Percentiles rank a stretch among this genome's conserved stretches.
Conservation (phyloP, 768 basidiomycete genomes). For the Tylopilus cervinicoccineus region DNA sequence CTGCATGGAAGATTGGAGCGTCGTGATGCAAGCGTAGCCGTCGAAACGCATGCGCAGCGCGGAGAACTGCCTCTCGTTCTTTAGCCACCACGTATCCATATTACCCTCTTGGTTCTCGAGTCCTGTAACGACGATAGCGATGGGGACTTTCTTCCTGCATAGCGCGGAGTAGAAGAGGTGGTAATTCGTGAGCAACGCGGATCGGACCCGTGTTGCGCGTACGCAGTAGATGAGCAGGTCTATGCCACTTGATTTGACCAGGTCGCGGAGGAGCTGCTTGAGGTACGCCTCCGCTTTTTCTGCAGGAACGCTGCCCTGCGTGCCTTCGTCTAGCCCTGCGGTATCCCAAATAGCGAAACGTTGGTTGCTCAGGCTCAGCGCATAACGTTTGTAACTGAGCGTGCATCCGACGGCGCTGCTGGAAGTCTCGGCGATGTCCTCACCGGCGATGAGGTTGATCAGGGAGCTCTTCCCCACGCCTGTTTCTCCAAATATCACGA, state of each 20-base stretch:
- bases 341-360: conserved; percentile 23
- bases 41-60: conserved; percentile 31
- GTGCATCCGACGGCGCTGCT: conserved; percentile 23
- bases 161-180: conserved; percentile 36
- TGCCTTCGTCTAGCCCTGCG: conserved; percentile 23
- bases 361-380: conserved; percentile 9
- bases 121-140: conserved; percentile 36
- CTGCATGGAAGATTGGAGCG: conserved; percentile 15
- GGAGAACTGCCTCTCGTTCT: conserved; percentile 26
- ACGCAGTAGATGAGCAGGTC: conserved; percentile 30
- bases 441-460: conserved; percentile 18
- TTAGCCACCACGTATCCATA: conserved; percentile 32
- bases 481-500: conserved; percentile 21
- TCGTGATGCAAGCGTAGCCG: conserved; percentile 38
- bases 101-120: conserved; percentile 31
- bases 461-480: conserved; percentile 25
- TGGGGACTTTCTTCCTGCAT: conserved; percentile 37
- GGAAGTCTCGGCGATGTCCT: conserved; percentile 11
- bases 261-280: conserved; percentile 21
- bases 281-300: conserved; percentile 27
- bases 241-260: conserved; percentile 10
- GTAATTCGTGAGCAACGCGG: conserved; percentile 33
- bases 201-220: conserved; percentile 18
- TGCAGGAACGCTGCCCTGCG: conserved; percentile 19
- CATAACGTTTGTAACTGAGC: conserved; percentile 1